A percentile compares a stretch with the other conserved stretches of the same genome.
Evolutionary conservation across 306 rosid species (phyloP).

Genomic region (Lithocarpus polystachyus): DNA sequence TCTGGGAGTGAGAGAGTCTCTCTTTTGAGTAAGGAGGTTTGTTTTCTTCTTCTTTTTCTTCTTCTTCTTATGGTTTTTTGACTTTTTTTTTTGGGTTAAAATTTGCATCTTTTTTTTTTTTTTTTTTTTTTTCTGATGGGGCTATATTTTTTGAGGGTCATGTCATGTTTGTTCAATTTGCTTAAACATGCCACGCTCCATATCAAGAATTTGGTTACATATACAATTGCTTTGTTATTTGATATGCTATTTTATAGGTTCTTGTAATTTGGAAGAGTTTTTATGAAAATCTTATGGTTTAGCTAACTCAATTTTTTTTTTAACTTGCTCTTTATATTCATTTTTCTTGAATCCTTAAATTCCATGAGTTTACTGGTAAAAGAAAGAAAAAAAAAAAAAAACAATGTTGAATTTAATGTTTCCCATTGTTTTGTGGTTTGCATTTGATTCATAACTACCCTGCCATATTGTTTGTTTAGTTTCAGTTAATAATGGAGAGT

Average conservation of each 20-base stretch:
- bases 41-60: neutral
- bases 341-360: neutral
- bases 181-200: too few species aligned
- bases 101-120: too few species aligned
- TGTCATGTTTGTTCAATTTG: neutral
- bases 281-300: neutral
- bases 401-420: neutral
- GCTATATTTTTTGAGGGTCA: neutral
- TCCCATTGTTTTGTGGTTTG: neutral
- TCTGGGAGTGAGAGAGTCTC: conserved; percentile 21
- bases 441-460: neutral
- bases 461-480: neutral
- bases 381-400: neutral
- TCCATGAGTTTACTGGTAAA: neutral
- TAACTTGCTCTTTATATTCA: neutral
- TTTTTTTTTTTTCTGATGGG: neutral
- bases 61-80: neutral
- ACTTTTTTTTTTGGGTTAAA: too few species aligned
- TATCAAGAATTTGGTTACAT: neutral
- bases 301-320: neutral
- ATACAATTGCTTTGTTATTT: neutral
- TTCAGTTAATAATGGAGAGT: too few species aligned
- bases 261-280: neutral
- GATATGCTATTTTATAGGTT: neutral
- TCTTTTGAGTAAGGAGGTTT: conserved; percentile 28